Base-by-base conservation (phyloP, 345 rosid genomes). In the Lumnitzera littorea region DNA sequence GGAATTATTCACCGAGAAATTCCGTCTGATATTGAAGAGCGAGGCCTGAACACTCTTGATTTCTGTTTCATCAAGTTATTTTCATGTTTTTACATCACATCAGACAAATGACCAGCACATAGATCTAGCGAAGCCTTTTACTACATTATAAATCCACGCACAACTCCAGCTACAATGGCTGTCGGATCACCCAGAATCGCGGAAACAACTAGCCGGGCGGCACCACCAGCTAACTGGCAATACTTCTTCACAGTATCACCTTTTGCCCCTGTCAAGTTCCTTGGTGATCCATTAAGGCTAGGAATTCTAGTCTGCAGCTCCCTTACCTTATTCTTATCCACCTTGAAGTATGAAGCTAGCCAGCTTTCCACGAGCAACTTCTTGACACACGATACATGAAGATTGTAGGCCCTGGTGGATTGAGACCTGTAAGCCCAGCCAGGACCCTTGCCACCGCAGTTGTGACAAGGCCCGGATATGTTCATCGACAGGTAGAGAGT, bases 171-270 rank as follows among this genome's bases (percentile, higher is more conserved):
- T 24, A 81, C 31, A 3, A 81, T 48, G 48, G 73, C 73, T 0
- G 78, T 73, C 27, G 82, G 82, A 69, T 78, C 82, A 4, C 86
- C 86, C 52, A 81, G 65, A 46, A 78, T 53, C 25, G 82, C 82
- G 9, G 85, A 72, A 5, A 72, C 63, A 6, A 78, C 67, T 13
- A 81, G 67, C 43, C 63, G 64, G 20, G 66, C 67, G 2, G 74
- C 85, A 11, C 72, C 74, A 1, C 69, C 73, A 0, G 80, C 82
- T 46, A 73, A 46, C 62, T 76, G 59, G 62, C 64, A 56, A 27
- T 74, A 75, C 61, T 76, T 76, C 57, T 50, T 72, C 51, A 63
- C 65, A 65, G 57, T 50, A 20, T 65, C 66, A 15, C 70, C 53
- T 24, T 55, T 61, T 43, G 49, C 24, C 13, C 58, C 24, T 31